phyloP scores from a whole-genome alignment of 352 stramenopile genomes.

The Globisporangium alternatum region DNA sequence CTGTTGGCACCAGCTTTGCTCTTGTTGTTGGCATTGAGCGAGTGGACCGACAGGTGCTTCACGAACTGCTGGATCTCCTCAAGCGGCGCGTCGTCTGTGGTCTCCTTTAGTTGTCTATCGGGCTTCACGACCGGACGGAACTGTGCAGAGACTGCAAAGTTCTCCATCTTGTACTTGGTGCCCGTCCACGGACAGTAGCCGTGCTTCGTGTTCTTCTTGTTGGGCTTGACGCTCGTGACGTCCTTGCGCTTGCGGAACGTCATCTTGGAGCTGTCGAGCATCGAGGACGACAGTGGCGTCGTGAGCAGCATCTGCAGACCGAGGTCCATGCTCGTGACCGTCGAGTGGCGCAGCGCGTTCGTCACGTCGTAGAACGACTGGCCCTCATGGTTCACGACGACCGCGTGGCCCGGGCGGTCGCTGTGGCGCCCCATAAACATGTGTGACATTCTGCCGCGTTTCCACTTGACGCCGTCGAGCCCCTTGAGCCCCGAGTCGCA shows the following conservation, averaged over 20 bases:
- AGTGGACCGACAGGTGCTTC: conserved; percentile 39
- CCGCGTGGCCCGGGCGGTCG: conserved; percentile 33
- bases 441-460: conserved; percentile 67
- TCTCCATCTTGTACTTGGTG: conserved; percentile 75
- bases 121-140: conserved; percentile 57
- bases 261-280: conserved; percentile 50
- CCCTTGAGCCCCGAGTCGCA: conserved; percentile 75
- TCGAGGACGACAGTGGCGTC: conserved; percentile 58
- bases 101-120: conserved; percentile 43
- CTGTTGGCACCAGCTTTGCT: background rate
- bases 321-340: conserved; percentile 66
- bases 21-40: conserved; percentile 20
- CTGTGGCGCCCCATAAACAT: conserved; percentile 48
- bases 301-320: conserved; percentile 73
- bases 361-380: conserved; percentile 68
- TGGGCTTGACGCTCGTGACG: conserved; percentile 28
- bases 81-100: conserved; percentile 31
- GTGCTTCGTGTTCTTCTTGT: conserved; percentile 19
- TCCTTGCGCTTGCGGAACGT: conserved; percentile 61
- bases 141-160: conserved; percentile 53
- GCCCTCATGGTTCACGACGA: conserved; percentile 62
- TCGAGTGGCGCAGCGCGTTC: conserved; percentile 43
- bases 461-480: conserved; percentile 74
- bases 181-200: conserved; percentile 56
- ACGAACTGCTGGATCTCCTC: conserved; percentile 59